phyloP scores from a whole-genome alignment of 129 eudicot genomes.

The Arctium lappa region DNA sequence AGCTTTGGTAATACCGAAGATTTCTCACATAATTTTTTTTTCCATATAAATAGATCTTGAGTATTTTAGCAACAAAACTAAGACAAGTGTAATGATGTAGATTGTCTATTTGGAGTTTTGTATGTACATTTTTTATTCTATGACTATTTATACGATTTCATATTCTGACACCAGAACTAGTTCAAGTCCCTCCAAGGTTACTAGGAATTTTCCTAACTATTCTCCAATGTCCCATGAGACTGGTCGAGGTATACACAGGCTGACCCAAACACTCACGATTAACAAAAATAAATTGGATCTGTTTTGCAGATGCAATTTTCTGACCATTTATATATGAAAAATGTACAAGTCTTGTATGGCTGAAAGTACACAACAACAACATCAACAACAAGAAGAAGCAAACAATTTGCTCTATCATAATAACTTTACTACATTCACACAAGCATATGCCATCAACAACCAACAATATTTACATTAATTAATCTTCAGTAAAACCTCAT shows the following conservation, averaged over 20 bases:
- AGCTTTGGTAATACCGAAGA: not conserved
- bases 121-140: not conserved
- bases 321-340: conserved; percentile 1
- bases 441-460: conserved; percentile 10
- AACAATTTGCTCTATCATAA: conserved; percentile 3
- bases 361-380: conserved; percentile 15
- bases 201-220: not conserved
- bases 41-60: no score
- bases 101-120: not conserved
- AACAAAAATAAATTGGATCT: not conserved
- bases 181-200: not conserved
- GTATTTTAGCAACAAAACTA: not conserved
- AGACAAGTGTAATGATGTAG: not conserved
- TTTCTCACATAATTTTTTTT: not conserved
- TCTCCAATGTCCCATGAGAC: not conserved
- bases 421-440: conserved; percentile 10
- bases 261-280: not conserved
- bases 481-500: conserved; percentile 16
- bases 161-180: not conserved
- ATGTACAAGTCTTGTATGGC: conserved; percentile 25
- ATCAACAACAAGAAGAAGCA: not conserved
- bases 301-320: conserved; percentile 11
- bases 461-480: conserved; percentile 29
- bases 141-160: not conserved
- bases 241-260: not conserved